These are phyloP conservation scores for Colletotrichum chrysophilum DNA, from an alignment of 2,329 filamentous ascomycete genomes.

Conservation along the genomic window DNA sequence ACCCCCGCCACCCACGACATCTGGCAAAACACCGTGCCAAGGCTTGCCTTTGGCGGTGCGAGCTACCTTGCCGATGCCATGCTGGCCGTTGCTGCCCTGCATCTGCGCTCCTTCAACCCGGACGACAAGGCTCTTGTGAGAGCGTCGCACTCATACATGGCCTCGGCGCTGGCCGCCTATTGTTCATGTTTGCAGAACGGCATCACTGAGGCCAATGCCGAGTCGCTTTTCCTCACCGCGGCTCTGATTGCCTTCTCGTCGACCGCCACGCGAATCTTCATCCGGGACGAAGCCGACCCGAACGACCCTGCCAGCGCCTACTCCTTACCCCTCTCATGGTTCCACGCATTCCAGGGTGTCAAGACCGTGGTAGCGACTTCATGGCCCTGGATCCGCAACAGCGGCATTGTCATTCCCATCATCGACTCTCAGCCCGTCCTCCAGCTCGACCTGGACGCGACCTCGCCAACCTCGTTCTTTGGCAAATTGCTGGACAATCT, in stretches of 20 bases:
- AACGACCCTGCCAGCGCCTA: constrained; percentile 52
- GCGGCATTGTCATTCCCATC: constrained; percentile 61
- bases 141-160: constrained; percentile 70
- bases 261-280: constrained; percentile 66
- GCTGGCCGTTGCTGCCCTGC: constrained; percentile 67
- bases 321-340: constrained; percentile 66
- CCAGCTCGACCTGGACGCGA: constrained; percentile 62
- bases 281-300: constrained; percentile 56
- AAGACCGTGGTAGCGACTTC: constrained; percentile 69
- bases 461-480: constrained; percentile 60
- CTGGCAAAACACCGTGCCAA: constrained; percentile 65
- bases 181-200: constrained; percentile 60
- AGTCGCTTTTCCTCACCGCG: constrained; percentile 67
- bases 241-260: constrained; percentile 72
- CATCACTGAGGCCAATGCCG: constrained; percentile 64
- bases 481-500: constrained; percentile 63
- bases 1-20: constrained; percentile 57
- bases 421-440: constrained; percentile 69
- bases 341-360: constrained; percentile 71
- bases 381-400: constrained; percentile 68
- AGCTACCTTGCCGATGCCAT: constrained; percentile 68
- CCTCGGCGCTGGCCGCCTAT: constrained; percentile 66
- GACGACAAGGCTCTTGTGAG: constrained; percentile 65
- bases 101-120: constrained; percentile 61
- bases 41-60: constrained; percentile 63